phyloP scores from a whole-genome alignment of 1,284 basidiomycete species.

The Boletus sp. region DNA sequence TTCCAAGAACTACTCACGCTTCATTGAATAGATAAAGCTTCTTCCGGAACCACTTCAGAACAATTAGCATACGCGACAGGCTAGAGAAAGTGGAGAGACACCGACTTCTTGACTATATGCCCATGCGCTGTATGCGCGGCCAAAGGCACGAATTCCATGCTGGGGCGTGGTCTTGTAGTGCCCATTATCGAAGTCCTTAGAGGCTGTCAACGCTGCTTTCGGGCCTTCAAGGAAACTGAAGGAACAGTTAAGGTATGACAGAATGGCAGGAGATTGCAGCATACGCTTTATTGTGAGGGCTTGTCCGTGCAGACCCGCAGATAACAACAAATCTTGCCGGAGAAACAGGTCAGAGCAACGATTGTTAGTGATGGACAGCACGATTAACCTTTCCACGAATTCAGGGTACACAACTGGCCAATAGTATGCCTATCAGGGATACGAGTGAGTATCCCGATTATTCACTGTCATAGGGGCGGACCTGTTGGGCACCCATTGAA shows the following conservation, averaged over 20 bases:
- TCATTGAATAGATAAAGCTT: conserved; percentile 44
- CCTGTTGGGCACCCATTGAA: conserved; percentile 63
- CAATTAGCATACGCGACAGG: not conserved
- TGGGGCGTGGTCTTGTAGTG: conserved; percentile 49
- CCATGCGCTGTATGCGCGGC: conserved; percentile 57
- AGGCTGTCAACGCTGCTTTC: conserved; percentile 52
- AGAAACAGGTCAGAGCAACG: conserved; percentile 3
- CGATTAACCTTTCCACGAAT: conserved; percentile 45
- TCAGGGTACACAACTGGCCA: conserved; percentile 61
- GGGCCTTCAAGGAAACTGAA: conserved; percentile 57
- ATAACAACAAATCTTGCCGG: conserved; percentile 45
- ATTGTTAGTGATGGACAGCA: not conserved
- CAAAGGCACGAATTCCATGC: conserved; percentile 52
- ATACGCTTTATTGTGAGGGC: conserved; percentile 59
- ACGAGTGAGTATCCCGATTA: not conserved
- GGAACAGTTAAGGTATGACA: not conserved
- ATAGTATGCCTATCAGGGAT: conserved; percentile 47
- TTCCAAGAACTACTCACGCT: conserved; percentile 27
- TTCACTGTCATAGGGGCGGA: conserved; percentile 7
- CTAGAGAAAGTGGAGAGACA: not conserved
- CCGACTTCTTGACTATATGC: conserved; percentile 53
- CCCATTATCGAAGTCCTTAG: conserved; percentile 54
- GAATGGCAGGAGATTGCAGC: conserved; percentile 6
- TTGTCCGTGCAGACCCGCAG: conserved; percentile 59
- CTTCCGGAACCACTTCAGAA: conserved; percentile 51